Evolutionary conservation across 2,329 filamentous ascomycete species (phyloP), one percentile per base, ranked within the genome.

Genomic region (Sporothrix pallida): DNA sequence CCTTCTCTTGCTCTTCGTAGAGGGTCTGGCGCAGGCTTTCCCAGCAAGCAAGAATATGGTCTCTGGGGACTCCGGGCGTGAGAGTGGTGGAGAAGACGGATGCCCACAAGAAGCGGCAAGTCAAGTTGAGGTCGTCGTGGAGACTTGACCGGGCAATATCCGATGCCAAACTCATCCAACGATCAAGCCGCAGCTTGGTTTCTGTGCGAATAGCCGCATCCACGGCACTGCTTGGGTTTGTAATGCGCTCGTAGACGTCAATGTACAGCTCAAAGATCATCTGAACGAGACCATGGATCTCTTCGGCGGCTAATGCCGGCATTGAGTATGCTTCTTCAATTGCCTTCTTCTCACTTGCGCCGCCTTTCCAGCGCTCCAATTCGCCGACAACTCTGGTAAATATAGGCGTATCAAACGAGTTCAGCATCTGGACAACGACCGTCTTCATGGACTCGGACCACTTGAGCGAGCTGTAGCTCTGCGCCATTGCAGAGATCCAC

Each of bases 191-290:
- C 23, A 83, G 81, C 73, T 85, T 86, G 7, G 86, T 87, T 75
- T 87, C 84, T 44, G 84, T 77, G 1, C 86, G 83, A 12, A 85
- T 85, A 5, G 79, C 81, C 65, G 83, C 83, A 69, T 88, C 86
- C 23, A 87, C 87, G 8, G 84, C 84, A 73, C 86, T 88, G 77
- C 84, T 88, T 1, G 87, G 87, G 73, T 88, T 88, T 10, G 85
- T 88, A 72, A 88, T 87, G 62, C 86, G 83, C 74, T 89, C 87
- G 75, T 88, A 89, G 7, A 90, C 85, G 75, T 90, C 89, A 10
- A 91, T 82, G 74, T 90, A 87, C 5, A 91, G 83, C 77, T 91
- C 89, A 70, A 90, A 88, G 0, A 90, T 79, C 84, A 89, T 90
- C 71, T 89, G 85, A 1, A 87, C 81, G 5, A 89, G 81, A 1